Percentiles rank a stretch among this genome's conserved stretches.
phyloP scores from a whole-genome alignment of 1,284 basidiomycete species.

The Trichosporon inkin region DNA sequence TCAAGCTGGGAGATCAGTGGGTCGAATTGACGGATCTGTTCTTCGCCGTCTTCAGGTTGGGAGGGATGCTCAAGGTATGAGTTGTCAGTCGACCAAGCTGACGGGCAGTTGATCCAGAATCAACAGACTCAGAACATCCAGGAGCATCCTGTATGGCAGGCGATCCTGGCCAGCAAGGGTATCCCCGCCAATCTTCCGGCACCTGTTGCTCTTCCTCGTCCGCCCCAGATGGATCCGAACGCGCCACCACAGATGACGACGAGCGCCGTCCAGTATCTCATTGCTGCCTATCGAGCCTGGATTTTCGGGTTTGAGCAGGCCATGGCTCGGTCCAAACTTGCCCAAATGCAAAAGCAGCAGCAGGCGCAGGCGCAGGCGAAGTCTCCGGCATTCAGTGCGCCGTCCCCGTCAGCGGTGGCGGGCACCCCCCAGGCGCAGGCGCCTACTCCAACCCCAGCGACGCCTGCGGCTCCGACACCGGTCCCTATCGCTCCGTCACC shows the following conservation, averaged over 20 bases:
- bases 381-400: constrained; percentile 5
- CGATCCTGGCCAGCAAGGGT: constrained; percentile 24
- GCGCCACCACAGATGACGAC: constrained; percentile 28
- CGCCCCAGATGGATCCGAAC: constrained; percentile 22
- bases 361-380: neutral
- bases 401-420: neutral
- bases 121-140: constrained; percentile 17
- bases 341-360: constrained; percentile 19
- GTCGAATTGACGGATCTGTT: constrained; percentile 41
- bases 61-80: constrained; percentile 30
- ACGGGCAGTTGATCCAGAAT: constrained; percentile 18
- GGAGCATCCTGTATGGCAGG: constrained; percentile 33
- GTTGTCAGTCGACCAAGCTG: neutral
- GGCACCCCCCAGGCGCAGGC: neutral
- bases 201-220: constrained; percentile 29
- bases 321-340: constrained; percentile 28
- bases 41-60: constrained; percentile 33
- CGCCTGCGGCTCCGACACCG: neutral
- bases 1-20: constrained; percentile 39
- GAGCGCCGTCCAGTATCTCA: constrained; percentile 34
- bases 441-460: neutral
- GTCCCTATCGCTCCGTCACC: constrained; percentile 5
- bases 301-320: constrained; percentile 41
- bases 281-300: constrained; percentile 37
- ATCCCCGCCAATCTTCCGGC: constrained; percentile 35